Evolutionary conservation across 371 early-diverging fungal species (phyloP).

Genomic region (Encephalitozoon hellem): DNA sequence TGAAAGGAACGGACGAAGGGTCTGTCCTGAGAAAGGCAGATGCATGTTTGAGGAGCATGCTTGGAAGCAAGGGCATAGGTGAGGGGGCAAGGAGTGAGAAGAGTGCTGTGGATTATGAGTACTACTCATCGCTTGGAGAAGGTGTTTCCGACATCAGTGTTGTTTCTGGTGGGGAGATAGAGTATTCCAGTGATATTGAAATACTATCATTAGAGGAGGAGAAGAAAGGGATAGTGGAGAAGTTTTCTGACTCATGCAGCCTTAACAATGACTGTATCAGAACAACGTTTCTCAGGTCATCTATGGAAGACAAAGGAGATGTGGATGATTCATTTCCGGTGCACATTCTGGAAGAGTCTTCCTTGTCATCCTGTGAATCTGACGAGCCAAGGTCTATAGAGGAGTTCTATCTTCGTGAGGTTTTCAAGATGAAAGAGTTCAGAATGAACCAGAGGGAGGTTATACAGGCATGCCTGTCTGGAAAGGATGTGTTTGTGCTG

Average conservation of each 20-base stretch:
- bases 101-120: neutral
- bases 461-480: slow-evolving; percentile 74
- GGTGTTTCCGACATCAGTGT: neutral
- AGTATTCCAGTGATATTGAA: neutral
- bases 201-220: neutral
- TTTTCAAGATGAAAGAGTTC: slow-evolving; percentile 72
- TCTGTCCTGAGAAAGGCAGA: neutral
- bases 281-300: neutral
- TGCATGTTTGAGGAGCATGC: neutral
- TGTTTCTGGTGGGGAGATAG: neutral
- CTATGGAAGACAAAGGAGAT: neutral
- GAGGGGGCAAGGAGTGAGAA: no score
- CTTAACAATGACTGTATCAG: neutral
- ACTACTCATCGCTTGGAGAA: slow-evolving; percentile 8
- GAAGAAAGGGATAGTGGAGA: neutral
- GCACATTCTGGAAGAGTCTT: neutral
- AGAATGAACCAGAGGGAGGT: slow-evolving; percentile 81
- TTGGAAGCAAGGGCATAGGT: neutral
- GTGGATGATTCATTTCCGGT: neutral
- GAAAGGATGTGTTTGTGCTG: slow-evolving; percentile 84
- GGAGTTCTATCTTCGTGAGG: slow-evolving; percentile 23
- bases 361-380: neutral
- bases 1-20: neutral
- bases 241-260: neutral
- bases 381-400: neutral